Evolutionary conservation across 1,284 basidiomycete genomes (phyloP), one percentile per base, ranked within the genome.

Genomic region (Leccinum insolens): DNA sequence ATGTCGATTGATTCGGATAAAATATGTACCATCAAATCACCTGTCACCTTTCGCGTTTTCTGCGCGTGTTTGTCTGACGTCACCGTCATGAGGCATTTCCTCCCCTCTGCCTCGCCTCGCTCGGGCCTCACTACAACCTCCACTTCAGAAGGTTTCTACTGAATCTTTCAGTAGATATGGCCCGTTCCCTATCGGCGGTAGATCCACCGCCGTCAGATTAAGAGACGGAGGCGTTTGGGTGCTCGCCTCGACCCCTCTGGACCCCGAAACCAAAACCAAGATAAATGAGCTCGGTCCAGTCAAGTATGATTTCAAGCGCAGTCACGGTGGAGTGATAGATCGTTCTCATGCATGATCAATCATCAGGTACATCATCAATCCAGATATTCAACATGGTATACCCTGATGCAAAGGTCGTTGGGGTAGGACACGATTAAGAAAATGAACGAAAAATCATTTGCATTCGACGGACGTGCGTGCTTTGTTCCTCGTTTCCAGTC

Each of bases 191-290:
- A 81, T 95, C 31, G 95, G 95, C 1, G 93, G 94, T 25, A 83
- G 95, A 59, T 92, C 92, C 1, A 97, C 94, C 0, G 95, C 95
- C 1, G 84, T 98, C 76, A 89, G 86, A 79, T 82, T 98, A 66
- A 81, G 80, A 61, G 84, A 86, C 65, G 89, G 90, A 20, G 89
- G 87, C 4, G 88, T 98, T 28, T 96, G 95, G 89, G 83, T 98
- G 1, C 84, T 97, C 39, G 95, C 94, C 1, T 96, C 94, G 2
- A 94, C 94, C 3, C 92, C 94, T 0, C 81, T 95, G 65, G 88
- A 90, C 61, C 80, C 85, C 6, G 89, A 89, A 46, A 96, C 94
- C 2, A 91, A 90, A 76, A 74, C 82, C 2, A 92, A 88, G 68
- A 78, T 97, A 34, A 85, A 90, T 64, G 84, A 89, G 63, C 81